Evolutionary conservation across 352 stramenopile genomes (phyloP).

Genomic region (Phytophthora litchii): DNA sequence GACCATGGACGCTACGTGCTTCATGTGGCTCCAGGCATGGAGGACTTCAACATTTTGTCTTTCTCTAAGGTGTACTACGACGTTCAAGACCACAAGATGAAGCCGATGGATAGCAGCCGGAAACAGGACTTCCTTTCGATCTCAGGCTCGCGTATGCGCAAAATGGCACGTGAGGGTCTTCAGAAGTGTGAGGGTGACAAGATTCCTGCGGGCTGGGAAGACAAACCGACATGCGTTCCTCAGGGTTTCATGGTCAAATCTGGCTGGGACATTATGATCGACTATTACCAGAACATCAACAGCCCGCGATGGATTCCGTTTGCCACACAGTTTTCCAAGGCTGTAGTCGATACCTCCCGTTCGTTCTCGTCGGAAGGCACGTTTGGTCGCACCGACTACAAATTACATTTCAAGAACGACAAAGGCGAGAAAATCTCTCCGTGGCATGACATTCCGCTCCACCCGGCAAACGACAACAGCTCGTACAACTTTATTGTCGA

Average conservation of each 20-base stretch:
- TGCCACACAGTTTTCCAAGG: conserved; percentile 68
- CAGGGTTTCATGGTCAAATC: conserved; percentile 98
- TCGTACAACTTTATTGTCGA: conserved; percentile 98
- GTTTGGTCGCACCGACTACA: conserved; percentile 78
- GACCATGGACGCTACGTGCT: conserved; percentile 98
- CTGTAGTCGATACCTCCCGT: conserved; percentile 49
- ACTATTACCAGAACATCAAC: conserved; percentile 98
- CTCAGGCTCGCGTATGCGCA: conserved; percentile 97
- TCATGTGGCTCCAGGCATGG: conserved; percentile 95
- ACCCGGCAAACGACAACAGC: conserved; percentile 54
- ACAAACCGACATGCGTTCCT: conserved; percentile 92
- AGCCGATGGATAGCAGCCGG: conserved; percentile 91
- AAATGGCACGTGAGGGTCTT: conserved; percentile 95
- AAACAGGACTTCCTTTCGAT: conserved; percentile 98
- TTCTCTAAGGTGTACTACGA: conserved; percentile 99
- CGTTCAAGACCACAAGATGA: conserved; percentile 98
- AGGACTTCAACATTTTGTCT: conserved; percentile 94
- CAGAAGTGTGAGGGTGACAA: conserved; percentile 86
- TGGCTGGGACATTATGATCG: conserved; percentile 98
- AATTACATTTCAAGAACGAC: conserved; percentile 76
- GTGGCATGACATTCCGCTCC: conserved; percentile 97
- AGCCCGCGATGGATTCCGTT: conserved; percentile 83
- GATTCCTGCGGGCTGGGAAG: conserved; percentile 76
- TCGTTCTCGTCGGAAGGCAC: conserved; percentile 64
- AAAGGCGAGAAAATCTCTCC: conserved; percentile 89